Evolutionary conservation across 805 yeast species (phyloP).

Genomic region (Vanderwaltozyma polyspora): DNA sequence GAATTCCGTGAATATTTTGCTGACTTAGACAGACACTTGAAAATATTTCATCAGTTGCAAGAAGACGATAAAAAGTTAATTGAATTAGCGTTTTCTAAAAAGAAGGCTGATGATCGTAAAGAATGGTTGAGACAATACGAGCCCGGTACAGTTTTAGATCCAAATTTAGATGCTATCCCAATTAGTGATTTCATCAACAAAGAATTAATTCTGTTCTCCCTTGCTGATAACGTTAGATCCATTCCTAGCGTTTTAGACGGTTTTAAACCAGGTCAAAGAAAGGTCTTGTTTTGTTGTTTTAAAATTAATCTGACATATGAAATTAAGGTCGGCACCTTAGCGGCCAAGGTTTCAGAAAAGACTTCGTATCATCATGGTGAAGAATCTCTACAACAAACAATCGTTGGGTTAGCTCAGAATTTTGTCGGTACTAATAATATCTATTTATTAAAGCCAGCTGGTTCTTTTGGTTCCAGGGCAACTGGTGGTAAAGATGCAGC

Average conservation of each 20-base stretch:
- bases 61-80: slow-evolving; percentile 66
- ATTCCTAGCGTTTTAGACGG: slow-evolving; percentile 93
- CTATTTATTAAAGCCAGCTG: slow-evolving; percentile 77
- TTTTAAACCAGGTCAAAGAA: slow-evolving; percentile 93
- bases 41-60: slow-evolving; percentile 70
- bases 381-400: slow-evolving; percentile 74
- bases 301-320: slow-evolving; percentile 64
- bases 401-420: slow-evolving; percentile 89
- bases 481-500: slow-evolving; percentile 97
- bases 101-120: slow-evolving; percentile 92
- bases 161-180: slow-evolving; percentile 63
- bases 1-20: slow-evolving; percentile 87
- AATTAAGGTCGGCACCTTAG: slow-evolving; percentile 82
- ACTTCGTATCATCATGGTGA: slow-evolving; percentile 97
- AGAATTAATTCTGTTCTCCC: slow-evolving; percentile 85
- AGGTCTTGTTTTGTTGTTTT: slow-evolving; percentile 80
- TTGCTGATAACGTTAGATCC: slow-evolving; percentile 94
- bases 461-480: slow-evolving; percentile 93
- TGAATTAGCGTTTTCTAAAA: slow-evolving; percentile 89
- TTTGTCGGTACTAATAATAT: slow-evolving; percentile 88
- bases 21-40: slow-evolving; percentile 74
- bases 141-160: slow-evolving; percentile 89
- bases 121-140: slow-evolving; percentile 88
- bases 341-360: slow-evolving; percentile 78
- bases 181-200: slow-evolving; percentile 90